A percentile compares a stretch with the other conserved stretches of the same genome.
Evolutionary conservation across 345 rosid species (phyloP).

Genomic region (Lepidium didymum): DNA sequence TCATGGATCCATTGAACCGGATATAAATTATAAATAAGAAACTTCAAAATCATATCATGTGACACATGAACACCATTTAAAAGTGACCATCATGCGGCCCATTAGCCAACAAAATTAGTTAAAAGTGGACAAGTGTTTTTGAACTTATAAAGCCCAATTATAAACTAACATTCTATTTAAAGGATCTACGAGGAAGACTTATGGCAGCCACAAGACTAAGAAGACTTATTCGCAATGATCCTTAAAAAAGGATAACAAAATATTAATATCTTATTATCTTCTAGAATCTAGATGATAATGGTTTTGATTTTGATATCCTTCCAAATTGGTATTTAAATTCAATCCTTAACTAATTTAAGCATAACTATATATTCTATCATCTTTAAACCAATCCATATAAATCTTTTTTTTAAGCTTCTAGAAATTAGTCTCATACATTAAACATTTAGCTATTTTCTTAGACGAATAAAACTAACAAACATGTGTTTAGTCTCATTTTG

Average conservation of each 20-base stretch:
- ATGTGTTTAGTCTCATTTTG: constrained; percentile 7
- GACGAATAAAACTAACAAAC: background rate
- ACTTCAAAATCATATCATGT: too few species aligned
- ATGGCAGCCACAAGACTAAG: background rate
- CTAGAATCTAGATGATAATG: background rate
- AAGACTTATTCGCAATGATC: background rate
- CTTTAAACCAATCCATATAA: background rate
- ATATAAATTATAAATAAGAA: too few species aligned
- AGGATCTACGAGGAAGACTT: background rate
- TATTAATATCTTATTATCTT: background rate
- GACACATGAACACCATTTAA: too few species aligned
- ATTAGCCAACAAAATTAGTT: background rate
- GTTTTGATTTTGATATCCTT: background rate
- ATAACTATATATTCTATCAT: background rate
- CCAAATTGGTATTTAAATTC: background rate
- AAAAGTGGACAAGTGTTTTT: background rate
- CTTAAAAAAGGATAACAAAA: background rate
- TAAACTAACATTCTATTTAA: background rate
- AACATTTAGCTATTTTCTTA: background rate
- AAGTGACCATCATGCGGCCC: background rate
- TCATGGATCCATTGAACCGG: too few species aligned
- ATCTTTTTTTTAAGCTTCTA: background rate
- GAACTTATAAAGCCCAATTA: background rate
- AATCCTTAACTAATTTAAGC: constrained; percentile 2
- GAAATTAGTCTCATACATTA: background rate